These are phyloP conservation scores for Cutaneotrichosporon sp. DNA, from an alignment of 1,284 basidiomycete genomes.

Conservation along the genomic window DNA sequence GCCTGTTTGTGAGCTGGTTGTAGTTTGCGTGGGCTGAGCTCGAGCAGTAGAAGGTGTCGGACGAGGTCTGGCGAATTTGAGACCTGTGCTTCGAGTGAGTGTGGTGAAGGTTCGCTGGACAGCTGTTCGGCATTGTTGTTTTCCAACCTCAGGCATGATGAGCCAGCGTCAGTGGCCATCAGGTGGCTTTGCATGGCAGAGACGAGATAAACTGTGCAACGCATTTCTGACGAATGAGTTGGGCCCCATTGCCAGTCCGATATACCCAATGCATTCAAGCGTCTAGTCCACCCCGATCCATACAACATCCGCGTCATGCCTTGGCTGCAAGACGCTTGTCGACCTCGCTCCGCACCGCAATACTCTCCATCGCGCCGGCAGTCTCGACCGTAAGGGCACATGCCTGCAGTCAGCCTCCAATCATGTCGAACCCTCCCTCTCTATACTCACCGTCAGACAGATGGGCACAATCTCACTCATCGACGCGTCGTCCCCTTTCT, in stretches of 20 bases:
- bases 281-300: neutral
- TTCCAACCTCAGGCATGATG: no score
- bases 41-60: neutral
- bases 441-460: slow-evolving; percentile 7
- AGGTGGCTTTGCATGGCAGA: no score
- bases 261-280: neutral
- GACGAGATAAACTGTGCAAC: no score
- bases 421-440: neutral
- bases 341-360: slow-evolving; percentile 14
- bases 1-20: neutral
- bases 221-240: no score
- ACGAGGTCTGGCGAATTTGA: neutral
- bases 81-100: neutral
- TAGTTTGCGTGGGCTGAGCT: neutral
- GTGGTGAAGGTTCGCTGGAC: neutral
- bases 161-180: no score
- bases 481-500: slow-evolving; percentile 11
- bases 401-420: slow-evolving; percentile 10
- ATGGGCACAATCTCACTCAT: slow-evolving; percentile 12
- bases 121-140: no score
- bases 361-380: slow-evolving; percentile 21
- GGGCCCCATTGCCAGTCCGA: neutral
- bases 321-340: slow-evolving; percentile 12
- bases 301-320: neutral
- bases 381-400: slow-evolving; percentile 17